phyloP scores from a whole-genome alignment of 371 early-diverging fungal genomes.

The Mucor velutinosus region DNA sequence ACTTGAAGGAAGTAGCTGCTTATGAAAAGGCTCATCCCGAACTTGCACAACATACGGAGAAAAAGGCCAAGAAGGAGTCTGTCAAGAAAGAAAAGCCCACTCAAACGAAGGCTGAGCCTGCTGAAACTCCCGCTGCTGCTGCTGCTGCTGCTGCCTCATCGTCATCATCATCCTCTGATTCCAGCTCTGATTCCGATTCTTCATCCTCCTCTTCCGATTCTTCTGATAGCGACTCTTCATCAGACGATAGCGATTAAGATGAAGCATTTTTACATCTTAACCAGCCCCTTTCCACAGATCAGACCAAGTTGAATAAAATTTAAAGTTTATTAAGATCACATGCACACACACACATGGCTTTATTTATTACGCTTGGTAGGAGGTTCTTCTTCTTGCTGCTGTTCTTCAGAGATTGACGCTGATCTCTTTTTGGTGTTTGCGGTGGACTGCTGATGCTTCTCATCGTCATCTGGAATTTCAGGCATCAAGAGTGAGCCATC shows the following conservation, averaged over 20 bases:
- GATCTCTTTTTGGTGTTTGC: slow-evolving; percentile 1
- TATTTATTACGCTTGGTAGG: slow-evolving; percentile 1
- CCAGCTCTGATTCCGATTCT: slow-evolving; percentile 2
- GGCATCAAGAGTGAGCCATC: slow-evolving; percentile 51
- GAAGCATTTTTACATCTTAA: neutral
- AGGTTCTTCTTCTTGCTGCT: neutral
- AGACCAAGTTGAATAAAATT: neutral
- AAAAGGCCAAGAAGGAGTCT: slow-evolving; percentile 4
- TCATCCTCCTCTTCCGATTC: neutral
- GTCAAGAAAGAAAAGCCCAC: neutral
- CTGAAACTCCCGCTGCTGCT: neutral
- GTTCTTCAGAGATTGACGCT: slow-evolving; percentile 1
- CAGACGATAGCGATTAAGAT: slow-evolving; percentile 5
- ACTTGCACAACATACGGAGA: neutral
- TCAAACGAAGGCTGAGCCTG: neutral
- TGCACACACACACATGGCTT: neutral
- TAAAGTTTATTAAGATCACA: neutral
- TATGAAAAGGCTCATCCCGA: slow-evolving; percentile 5
- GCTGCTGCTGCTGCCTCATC: neutral
- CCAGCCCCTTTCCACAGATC: neutral
- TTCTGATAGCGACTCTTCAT: slow-evolving; percentile 1
- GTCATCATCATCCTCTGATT: neutral
- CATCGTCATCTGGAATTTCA: slow-evolving; percentile 36
- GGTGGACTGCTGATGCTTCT: neutral
- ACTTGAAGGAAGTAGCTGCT: slow-evolving; percentile 1